These are phyloP conservation scores for Aspergillus sclerotialis DNA, from an alignment of 2,329 filamentous ascomycete genomes.

Conservation along the genomic window DNA sequence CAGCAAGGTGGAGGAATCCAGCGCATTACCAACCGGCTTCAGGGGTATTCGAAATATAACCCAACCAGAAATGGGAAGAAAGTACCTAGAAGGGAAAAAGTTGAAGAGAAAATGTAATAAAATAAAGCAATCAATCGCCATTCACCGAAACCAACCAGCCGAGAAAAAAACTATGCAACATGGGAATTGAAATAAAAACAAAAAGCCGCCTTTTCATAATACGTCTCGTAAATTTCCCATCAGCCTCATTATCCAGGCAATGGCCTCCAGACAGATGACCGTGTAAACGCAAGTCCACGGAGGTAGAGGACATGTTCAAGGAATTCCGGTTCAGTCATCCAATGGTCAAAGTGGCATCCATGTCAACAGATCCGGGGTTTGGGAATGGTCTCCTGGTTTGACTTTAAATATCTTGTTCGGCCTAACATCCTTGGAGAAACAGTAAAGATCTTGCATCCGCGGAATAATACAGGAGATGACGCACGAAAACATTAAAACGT, in stretches of 20 bases:
- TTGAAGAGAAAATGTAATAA: constrained; percentile 10
- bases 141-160: constrained; percentile 12
- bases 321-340: constrained; percentile 6
- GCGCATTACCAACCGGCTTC: constrained; percentile 18
- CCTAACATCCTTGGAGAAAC: constrained; percentile 3
- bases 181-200: constrained; percentile 16
- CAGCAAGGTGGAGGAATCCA: too few relatives aligned
- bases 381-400: constrained; percentile 10
- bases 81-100: constrained; percentile 7
- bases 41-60: too few relatives aligned
- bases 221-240: constrained; percentile 13
- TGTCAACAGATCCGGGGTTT: constrained; percentile 13
- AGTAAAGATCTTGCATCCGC: not conserved
- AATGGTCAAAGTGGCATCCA: constrained; percentile 11
- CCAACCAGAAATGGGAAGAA: constrained; percentile 8
- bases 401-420: constrained; percentile 12
- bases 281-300: too few relatives aligned
- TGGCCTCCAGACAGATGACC: too few relatives aligned
- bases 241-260: constrained; percentile 9
- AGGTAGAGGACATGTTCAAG: constrained; percentile 6
- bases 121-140: constrained; percentile 9
- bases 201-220: constrained; percentile 24
- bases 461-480: not conserved
- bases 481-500: constrained; percentile 5
- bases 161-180: constrained; percentile 8